Evolutionary conservation across 768 basidiomycete species (phyloP).

Genomic region (Gelatoporia subvermispora): DNA sequence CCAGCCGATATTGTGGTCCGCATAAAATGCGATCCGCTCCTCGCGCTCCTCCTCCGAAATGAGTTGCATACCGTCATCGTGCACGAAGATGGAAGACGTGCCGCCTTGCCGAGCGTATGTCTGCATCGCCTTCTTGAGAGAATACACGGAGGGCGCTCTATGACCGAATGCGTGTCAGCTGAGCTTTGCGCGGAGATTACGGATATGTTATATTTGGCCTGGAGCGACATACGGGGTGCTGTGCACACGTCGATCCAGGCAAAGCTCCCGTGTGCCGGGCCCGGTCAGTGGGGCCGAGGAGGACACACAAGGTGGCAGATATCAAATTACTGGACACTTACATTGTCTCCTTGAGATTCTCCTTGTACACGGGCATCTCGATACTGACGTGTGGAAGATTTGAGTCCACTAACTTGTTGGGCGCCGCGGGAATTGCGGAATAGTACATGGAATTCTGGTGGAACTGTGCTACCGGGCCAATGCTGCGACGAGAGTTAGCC

Average conservation of each 20-base stretch:
- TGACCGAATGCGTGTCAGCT: slow-evolving; percentile 2
- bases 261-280: slow-evolving; percentile 1
- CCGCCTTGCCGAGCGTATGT: slow-evolving; percentile 91
- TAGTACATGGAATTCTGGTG: slow-evolving; percentile 84
- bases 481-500: slow-evolving; percentile 28
- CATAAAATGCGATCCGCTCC: slow-evolving; percentile 69
- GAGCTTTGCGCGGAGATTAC: not conserved
- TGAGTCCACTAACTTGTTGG: slow-evolving; percentile 59
- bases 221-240: no score
- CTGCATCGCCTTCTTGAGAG: slow-evolving; percentile 81
- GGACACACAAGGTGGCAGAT: no score
- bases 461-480: slow-evolving; percentile 83
- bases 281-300: not conserved
- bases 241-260: not conserved
- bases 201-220: no score
- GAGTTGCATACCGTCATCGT: slow-evolving; percentile 80
- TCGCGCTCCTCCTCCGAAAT: slow-evolving; percentile 57
- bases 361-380: slow-evolving; percentile 87
- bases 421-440: slow-evolving; percentile 58
- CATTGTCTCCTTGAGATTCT: slow-evolving; percentile 79
- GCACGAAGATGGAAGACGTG: slow-evolving; percentile 71
- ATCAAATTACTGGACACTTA: slow-evolving; percentile 32
- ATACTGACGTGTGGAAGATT: slow-evolving; percentile 72
- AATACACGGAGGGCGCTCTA: slow-evolving; percentile 71
- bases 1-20: slow-evolving; percentile 75